Percentiles rank a stretch among this genome's conserved stretches.
Evolutionary conservation across 139 green algal genomes (phyloP).

Genomic region (Auxenochlorella protothecoides): DNA sequence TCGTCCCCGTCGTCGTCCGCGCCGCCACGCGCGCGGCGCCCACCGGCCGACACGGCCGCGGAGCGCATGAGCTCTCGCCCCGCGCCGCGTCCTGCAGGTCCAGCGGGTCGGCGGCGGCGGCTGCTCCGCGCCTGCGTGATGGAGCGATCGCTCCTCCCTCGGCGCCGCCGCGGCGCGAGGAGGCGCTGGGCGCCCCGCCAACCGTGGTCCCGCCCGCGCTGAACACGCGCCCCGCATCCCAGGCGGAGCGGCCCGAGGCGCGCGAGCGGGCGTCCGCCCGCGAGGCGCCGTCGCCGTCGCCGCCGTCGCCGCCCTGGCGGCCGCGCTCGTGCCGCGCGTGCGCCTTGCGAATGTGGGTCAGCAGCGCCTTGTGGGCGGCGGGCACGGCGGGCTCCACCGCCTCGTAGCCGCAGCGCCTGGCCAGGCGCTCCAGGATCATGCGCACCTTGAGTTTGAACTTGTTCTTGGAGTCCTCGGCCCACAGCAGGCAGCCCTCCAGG

Average conservation of each 20-base stretch:
- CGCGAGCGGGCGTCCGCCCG: no score
- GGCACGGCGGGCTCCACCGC: constrained; percentile 65
- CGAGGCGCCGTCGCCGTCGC: not conserved
- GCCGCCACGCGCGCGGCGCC: not conserved
- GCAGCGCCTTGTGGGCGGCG: constrained; percentile 56
- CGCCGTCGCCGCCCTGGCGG: constrained; percentile 20
- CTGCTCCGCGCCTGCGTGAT: no score
- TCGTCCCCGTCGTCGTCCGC: constrained; percentile 2
- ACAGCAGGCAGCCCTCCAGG: constrained; percentile 82
- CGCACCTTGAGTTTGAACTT: constrained; percentile 75
- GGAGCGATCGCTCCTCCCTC: no score
- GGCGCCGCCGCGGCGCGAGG: no score
- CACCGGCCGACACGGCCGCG: not conserved
- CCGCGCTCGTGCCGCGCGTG: constrained; percentile 33
- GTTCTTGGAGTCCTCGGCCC: constrained; percentile 90
- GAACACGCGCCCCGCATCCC: no score
- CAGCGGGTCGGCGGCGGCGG: no score
- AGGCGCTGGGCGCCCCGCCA: no score
- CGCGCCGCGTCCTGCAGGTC: no score
- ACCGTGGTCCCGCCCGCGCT: no score
- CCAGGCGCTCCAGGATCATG: constrained; percentile 82
- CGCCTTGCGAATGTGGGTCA: constrained; percentile 84
- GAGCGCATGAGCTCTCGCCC: not conserved
- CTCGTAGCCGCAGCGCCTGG: constrained; percentile 71
- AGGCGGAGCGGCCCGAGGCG: no score